These are phyloP conservation scores for Pichia sp. DNA, from an alignment of 1,139 yeast species.

Conservation along the genomic window DNA sequence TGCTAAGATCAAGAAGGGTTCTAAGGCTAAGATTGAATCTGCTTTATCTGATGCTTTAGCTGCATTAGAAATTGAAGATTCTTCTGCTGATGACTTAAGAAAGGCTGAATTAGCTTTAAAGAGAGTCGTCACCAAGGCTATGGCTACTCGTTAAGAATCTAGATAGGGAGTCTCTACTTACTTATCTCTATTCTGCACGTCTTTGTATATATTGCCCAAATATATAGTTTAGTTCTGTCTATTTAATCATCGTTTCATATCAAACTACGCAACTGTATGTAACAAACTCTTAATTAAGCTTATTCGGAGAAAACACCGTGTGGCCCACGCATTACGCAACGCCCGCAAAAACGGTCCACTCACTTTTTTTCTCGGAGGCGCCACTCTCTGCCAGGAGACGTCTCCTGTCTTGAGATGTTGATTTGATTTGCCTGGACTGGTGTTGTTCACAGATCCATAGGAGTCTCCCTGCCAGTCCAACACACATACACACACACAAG, in stretches of 20 bases:
- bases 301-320: too few relatives aligned
- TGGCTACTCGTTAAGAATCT: conserved; percentile 89
- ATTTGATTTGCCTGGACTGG: too few relatives aligned
- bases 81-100: conserved; percentile 96
- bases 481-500: too few relatives aligned
- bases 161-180: not conserved
- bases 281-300: too few relatives aligned
- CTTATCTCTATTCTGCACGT: conserved; percentile 31
- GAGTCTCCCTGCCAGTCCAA: too few relatives aligned
- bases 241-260: conserved; percentile 3
- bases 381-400: too few relatives aligned
- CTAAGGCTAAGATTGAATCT: conserved; percentile 97
- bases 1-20: conserved; percentile 97
- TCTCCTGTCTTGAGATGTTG: too few relatives aligned
- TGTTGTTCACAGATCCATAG: too few relatives aligned
- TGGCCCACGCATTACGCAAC: too few relatives aligned
- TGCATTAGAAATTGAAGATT: conserved; percentile 96
- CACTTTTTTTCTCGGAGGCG: too few relatives aligned
- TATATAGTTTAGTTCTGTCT: conserved; percentile 10
- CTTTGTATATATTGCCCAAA: not conserved
- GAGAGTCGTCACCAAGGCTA: conserved; percentile 99
- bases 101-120: conserved; percentile 99
- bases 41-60: conserved; percentile 99
- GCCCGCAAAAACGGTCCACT: too few relatives aligned
- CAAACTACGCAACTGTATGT: too few relatives aligned